Conservation (phyloP, 148 eudicot genomes). For the Polygonum maritimum region DNA sequence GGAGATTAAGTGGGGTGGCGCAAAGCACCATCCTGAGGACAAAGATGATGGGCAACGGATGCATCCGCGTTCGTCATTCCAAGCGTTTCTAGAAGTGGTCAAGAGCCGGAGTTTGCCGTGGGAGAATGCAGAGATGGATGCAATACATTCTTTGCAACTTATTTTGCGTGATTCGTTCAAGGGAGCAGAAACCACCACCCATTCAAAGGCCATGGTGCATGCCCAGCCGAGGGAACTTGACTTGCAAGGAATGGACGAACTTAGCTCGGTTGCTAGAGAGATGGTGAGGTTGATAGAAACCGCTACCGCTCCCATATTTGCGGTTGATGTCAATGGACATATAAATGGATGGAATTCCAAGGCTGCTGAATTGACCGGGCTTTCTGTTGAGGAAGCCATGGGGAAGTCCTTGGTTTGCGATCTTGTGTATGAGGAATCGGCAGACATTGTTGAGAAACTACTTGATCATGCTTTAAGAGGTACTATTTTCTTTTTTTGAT, state of each 20-base stretch:
- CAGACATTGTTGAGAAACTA: constrained; percentile 55
- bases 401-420: constrained; percentile 83
- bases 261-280: constrained; percentile 73
- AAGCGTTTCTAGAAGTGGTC: constrained; percentile 81
- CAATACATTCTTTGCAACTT: constrained; percentile 91
- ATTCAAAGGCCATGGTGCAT: constrained; percentile 42
- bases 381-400: constrained; percentile 76
- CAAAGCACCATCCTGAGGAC: constrained; percentile 86
- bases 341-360: constrained; percentile 97
- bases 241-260: constrained; percentile 57
- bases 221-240: constrained; percentile 37
- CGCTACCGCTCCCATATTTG: constrained; percentile 91
- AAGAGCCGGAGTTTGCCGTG: constrained; percentile 81
- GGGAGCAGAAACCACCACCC: constrained; percentile 34
- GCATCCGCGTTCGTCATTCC: constrained; percentile 93
- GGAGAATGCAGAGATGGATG: constrained; percentile 96
- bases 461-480: constrained; percentile 64
- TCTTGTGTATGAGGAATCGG: constrained; percentile 61
- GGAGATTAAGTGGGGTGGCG: constrained; percentile 98
- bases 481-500: constrained; percentile 16
- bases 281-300: constrained; percentile 97
- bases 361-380: constrained; percentile 76
- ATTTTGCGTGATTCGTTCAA: constrained; percentile 68
- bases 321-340: constrained; percentile 62
- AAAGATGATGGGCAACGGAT: constrained; percentile 77